phyloP scores from a whole-genome alignment of 345 rosid genomes.

The Pistacia atlantica region DNA sequence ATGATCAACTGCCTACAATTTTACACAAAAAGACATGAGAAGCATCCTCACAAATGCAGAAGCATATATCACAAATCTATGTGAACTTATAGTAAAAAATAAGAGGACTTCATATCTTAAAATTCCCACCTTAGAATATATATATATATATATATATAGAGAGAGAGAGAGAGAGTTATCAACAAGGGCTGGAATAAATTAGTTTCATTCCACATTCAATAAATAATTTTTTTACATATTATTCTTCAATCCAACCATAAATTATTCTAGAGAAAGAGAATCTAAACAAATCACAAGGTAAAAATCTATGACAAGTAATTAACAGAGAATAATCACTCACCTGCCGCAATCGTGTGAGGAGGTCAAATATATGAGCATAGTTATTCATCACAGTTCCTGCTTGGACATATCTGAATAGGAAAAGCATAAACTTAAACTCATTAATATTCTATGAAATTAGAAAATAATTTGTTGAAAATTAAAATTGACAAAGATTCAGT shows the following conservation, averaged over 20 bases:
- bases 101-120: no score
- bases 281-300: not conserved
- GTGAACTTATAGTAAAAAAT: no score
- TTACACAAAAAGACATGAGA: constrained; percentile 29
- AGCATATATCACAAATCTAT: no score
- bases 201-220: not conserved
- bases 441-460: not conserved
- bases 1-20: constrained; percentile 92
- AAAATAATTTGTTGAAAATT: not conserved
- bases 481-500: not conserved
- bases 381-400: constrained; percentile 93
- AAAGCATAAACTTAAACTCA: not conserved
- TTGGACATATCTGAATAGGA: constrained; percentile 67
- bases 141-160: no score
- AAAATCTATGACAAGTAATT: not conserved
- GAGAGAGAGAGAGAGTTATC: no score
- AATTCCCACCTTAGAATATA: no score
- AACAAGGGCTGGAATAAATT: not conserved
- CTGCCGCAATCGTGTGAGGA: constrained; percentile 95
- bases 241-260: not conserved
- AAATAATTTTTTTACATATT: not conserved
- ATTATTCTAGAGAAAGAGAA: not conserved
- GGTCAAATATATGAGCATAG: constrained; percentile 96
- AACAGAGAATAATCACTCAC: constrained; percentile 33
- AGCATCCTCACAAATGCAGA: constrained; percentile 1